phyloP scores from a whole-genome alignment of 2,329 filamentous ascomycete genomes.

The Pseudodiploospora longispora region DNA sequence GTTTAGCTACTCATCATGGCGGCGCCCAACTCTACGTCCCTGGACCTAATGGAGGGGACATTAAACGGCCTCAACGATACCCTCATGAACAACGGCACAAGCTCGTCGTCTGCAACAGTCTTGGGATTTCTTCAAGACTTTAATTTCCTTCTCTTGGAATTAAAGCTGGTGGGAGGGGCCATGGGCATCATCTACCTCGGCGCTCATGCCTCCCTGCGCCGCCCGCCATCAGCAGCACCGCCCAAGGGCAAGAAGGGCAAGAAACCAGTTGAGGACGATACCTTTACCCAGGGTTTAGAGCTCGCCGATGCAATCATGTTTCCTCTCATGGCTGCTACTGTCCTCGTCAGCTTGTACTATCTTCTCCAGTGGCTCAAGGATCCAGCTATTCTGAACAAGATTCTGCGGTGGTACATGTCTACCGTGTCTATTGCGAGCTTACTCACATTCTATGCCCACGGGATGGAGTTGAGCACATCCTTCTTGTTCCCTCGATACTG shows the following conservation, averaged over 20 bases:
- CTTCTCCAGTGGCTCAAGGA: slow-evolving; percentile 85
- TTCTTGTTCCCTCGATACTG: slow-evolving; percentile 70
- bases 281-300: slow-evolving; percentile 40
- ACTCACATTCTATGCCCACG: slow-evolving; percentile 64
- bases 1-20: background rate
- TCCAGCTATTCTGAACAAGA: slow-evolving; percentile 70
- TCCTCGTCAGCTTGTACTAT: slow-evolving; percentile 72
- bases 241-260: slow-evolving; percentile 39
- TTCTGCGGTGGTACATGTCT: slow-evolving; percentile 78
- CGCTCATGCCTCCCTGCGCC: slow-evolving; percentile 74
- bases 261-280: slow-evolving; percentile 42
- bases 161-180: slow-evolving; percentile 52
- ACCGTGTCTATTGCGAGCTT: slow-evolving; percentile 71
- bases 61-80: slow-evolving; percentile 24
- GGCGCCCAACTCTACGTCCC: slow-evolving; percentile 17
- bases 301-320: slow-evolving; percentile 79
- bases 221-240: slow-evolving; percentile 70
- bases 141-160: slow-evolving; percentile 37
- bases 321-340: slow-evolving; percentile 65
- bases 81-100: slow-evolving; percentile 12
- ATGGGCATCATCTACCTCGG: slow-evolving; percentile 78
- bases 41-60: slow-evolving; percentile 9
- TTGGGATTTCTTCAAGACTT: slow-evolving; percentile 24
- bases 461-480: slow-evolving; percentile 53
- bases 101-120: slow-evolving; percentile 13